A percentile compares a stretch with the other conserved stretches of the same genome.
Conservation (phyloP, 805 yeast genomes). For the Ogataea populi-albae region DNA sequence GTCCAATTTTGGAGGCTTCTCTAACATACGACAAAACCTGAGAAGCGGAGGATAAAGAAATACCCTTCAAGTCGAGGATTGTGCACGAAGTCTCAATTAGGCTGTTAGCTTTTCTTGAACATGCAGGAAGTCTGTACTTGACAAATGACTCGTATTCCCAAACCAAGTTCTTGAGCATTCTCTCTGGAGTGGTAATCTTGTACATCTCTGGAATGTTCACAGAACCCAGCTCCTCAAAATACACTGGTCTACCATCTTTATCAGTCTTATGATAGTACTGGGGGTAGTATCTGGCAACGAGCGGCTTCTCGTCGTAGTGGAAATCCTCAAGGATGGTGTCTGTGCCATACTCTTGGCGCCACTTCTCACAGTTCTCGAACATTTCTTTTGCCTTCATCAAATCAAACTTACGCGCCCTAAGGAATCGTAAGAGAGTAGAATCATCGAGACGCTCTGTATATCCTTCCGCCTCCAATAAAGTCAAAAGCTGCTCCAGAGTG, state of each 20-base stretch:
- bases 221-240: constrained; percentile 88
- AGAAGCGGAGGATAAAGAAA: constrained; percentile 77
- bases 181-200: constrained; percentile 89
- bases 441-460: constrained; percentile 81
- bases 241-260: constrained; percentile 94
- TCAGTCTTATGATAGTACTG: constrained; percentile 98
- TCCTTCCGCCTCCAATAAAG: constrained; percentile 57
- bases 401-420: constrained; percentile 95
- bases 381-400: constrained; percentile 72
- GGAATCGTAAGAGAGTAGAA: constrained; percentile 76
- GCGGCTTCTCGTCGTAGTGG: constrained; percentile 88
- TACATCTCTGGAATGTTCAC: constrained; percentile 89
- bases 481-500: constrained; percentile 56
- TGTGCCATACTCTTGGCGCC: constrained; percentile 87
- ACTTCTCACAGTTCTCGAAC: constrained; percentile 83
- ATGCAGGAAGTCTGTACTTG: constrained; percentile 84
- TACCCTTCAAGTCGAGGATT: constrained; percentile 91
- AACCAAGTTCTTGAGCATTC: constrained; percentile 92
- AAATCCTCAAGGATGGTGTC: constrained; percentile 85
- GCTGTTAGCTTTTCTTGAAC: constrained; percentile 75
- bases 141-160: constrained; percentile 97
- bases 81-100: constrained; percentile 96
- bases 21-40: constrained; percentile 84
- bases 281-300: constrained; percentile 87
- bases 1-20: constrained; percentile 93